These are phyloP conservation scores for Mycena filopes DNA, from an alignment of 768 basidiomycete genomes.

Conservation along the genomic window DNA sequence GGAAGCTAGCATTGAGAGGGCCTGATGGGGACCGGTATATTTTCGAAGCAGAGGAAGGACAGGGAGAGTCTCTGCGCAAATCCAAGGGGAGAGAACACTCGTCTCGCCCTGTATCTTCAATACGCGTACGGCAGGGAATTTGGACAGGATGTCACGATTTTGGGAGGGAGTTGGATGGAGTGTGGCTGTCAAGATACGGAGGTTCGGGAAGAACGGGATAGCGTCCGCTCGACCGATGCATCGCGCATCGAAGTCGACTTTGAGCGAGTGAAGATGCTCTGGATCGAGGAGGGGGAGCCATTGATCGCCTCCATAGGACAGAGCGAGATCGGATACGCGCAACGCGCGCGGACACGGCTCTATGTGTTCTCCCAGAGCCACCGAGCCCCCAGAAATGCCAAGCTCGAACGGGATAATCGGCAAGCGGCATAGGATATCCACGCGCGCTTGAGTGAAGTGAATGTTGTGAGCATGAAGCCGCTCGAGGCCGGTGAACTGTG, in stretches of 20 bases:
- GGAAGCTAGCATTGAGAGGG: background rate
- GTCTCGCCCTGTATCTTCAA: background rate
- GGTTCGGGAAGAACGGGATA: slow-evolving; percentile 3
- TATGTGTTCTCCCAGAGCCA: background rate
- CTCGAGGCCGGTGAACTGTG: background rate
- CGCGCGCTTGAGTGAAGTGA: slow-evolving; percentile 2
- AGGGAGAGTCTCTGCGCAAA: background rate
- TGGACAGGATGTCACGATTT: background rate
- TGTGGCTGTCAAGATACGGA: background rate
- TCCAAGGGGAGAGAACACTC: background rate
- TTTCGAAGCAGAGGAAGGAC: background rate
- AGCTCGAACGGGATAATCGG: background rate
- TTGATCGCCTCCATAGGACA: background rate
- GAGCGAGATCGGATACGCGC: background rate
- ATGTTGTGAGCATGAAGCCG: background rate
- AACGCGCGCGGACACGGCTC: background rate
- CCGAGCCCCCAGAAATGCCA: background rate
- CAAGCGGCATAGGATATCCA: slow-evolving; percentile 7
- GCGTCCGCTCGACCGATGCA: background rate
- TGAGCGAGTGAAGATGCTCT: background rate
- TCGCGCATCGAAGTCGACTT: background rate
- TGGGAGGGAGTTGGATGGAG: background rate
- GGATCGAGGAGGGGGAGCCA: slow-evolving; percentile 10
- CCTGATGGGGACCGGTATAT: background rate
- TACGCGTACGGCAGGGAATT: slow-evolving; percentile 12